Conservation (phyloP, 768 basidiomycete genomes). For the Piloderma croceum region DNA sequence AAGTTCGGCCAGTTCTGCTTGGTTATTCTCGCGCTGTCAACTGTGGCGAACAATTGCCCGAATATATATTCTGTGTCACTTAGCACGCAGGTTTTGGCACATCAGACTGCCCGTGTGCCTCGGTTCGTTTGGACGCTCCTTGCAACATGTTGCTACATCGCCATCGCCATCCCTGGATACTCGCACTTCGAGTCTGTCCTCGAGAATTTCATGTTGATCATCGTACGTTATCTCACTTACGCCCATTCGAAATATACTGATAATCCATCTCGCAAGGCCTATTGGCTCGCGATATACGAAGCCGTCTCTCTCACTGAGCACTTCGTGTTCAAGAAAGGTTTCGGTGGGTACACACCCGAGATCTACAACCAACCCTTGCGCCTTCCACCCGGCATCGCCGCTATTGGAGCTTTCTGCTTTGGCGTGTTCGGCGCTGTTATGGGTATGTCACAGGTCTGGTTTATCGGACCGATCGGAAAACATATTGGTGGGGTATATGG, state of each 20-base stretch:
- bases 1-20: slow-evolving; percentile 43
- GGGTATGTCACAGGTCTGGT: slow-evolving; percentile 32
- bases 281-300: slow-evolving; percentile 49
- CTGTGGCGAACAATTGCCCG: slow-evolving; percentile 44
- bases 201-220: slow-evolving; percentile 34
- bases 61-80: slow-evolving; percentile 44
- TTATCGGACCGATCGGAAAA: slow-evolving; percentile 22
- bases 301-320: slow-evolving; percentile 45
- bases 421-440: slow-evolving; percentile 36
- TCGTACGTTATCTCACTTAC: too few species aligned
- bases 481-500: slow-evolving; percentile 22
- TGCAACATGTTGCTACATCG: slow-evolving; percentile 40
- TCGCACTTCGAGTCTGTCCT: slow-evolving; percentile 37
- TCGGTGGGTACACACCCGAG: slow-evolving; percentile 29
- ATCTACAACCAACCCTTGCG: slow-evolving; percentile 25
- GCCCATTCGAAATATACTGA: too few species aligned
- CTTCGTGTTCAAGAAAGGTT: slow-evolving; percentile 41
- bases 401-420: slow-evolving; percentile 26
- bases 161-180: slow-evolving; percentile 41
- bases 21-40: slow-evolving; percentile 38
- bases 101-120: slow-evolving; percentile 38
- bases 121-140: slow-evolving; percentile 32
- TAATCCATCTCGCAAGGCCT: too few species aligned
- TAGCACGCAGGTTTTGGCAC: slow-evolving; percentile 38
- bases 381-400: slow-evolving; percentile 36